phyloP scores from a whole-genome alignment of 495 filamentous ascomycete genomes.

The Penicillium robsamsonii region DNA sequence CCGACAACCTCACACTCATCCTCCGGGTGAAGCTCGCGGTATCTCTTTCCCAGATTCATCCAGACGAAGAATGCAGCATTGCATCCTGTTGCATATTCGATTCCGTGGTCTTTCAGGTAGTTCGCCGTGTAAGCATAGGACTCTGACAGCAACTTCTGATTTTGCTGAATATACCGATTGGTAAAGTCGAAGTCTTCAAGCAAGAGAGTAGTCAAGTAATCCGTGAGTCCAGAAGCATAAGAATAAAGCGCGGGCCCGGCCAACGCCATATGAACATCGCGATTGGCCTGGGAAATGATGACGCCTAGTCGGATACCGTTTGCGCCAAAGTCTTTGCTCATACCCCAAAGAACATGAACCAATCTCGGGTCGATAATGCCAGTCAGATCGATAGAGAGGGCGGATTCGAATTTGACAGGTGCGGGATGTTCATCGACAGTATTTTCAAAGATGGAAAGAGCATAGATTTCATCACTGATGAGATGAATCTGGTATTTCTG shows the following conservation, averaged over 20 bases:
- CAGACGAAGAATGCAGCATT: conserved; percentile 61
- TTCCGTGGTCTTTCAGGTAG: conserved; percentile 37
- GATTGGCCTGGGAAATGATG: conserved; percentile 49
- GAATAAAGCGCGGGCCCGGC: conserved; percentile 41
- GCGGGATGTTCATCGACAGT: conserved; percentile 23
- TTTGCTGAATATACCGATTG: conserved; percentile 42
- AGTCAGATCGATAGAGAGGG: conserved; percentile 45
- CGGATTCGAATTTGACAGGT: conserved; percentile 49
- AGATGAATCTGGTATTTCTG: conserved; percentile 55
- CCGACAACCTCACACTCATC: conserved; percentile 22
- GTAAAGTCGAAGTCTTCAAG: conserved; percentile 51
- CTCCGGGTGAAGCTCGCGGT: conserved; percentile 28
- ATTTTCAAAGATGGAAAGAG: conserved; percentile 50
- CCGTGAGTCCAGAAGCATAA: conserved; percentile 43
- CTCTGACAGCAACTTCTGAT: conserved; percentile 35
- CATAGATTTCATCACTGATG: conserved; percentile 65
- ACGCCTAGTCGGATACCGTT: conserved; percentile 56
- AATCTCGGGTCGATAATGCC: conserved; percentile 49
- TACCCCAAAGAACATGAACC: conserved; percentile 61
- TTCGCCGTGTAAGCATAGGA: conserved; percentile 34
- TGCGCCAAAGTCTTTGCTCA: conserved; percentile 60
- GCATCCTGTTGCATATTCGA: conserved; percentile 39
- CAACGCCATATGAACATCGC: conserved; percentile 39
- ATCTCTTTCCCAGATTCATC: conserved; percentile 51
- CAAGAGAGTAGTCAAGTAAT: conserved; percentile 43